Evolutionary conservation across 768 basidiomycete species (phyloP).

Genomic region (Paxillus ammoniavirescens): DNA sequence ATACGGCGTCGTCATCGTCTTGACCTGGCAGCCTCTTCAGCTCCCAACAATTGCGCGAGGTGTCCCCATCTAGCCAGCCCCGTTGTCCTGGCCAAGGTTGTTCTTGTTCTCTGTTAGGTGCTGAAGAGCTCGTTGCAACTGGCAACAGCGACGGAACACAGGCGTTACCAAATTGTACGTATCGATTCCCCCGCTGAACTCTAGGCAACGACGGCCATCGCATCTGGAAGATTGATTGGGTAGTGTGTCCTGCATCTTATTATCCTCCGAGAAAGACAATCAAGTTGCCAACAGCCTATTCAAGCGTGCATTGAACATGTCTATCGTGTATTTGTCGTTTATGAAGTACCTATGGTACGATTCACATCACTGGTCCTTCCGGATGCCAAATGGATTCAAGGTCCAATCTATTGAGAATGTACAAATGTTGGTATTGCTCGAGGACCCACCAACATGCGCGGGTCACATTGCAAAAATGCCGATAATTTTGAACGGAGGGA

Average conservation of each 20-base stretch:
- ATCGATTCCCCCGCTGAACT: too few relatives aligned
- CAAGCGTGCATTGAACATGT: neutral
- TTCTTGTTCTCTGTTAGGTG: too few relatives aligned
- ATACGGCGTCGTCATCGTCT: too few relatives aligned
- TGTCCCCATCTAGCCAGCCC: too few relatives aligned
- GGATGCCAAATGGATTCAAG: neutral
- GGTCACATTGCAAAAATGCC: conserved; percentile 80
- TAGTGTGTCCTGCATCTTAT: too few relatives aligned
- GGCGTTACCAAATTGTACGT: neutral
- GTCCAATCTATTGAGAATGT: neutral
- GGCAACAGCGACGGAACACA: too few relatives aligned
- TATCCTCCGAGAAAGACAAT: too few relatives aligned
- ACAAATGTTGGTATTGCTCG: neutral
- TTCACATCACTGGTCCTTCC: neutral
- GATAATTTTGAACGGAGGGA: conserved; percentile 85
- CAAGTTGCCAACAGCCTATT: neutral
- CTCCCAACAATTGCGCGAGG: neutral
- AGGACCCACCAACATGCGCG: neutral
- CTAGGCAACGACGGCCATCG: too few relatives aligned
- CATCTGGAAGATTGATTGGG: too few relatives aligned
- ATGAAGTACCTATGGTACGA: neutral
- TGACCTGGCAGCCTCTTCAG: neutral
- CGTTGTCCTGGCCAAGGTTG: too few relatives aligned
- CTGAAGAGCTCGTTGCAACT: too few relatives aligned
- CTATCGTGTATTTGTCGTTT: neutral